Evolutionary conservation across 805 yeast species (phyloP).

Genomic region (Yamadazyma akitaensis): DNA sequence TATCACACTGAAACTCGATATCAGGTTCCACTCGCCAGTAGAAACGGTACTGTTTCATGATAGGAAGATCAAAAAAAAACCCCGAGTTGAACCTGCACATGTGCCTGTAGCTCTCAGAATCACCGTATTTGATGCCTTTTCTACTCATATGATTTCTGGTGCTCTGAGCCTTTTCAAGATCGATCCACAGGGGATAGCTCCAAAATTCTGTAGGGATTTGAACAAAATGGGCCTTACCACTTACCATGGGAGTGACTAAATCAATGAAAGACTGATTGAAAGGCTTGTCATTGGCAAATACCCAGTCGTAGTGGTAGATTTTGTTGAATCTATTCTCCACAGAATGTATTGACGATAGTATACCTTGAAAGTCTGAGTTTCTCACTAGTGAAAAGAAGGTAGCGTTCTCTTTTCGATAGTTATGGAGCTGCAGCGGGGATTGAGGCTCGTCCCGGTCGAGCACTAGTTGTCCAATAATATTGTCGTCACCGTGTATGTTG

Average conservation of each 20-base stretch:
- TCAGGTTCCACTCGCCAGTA: slow-evolving; percentile 96
- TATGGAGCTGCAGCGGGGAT: background rate
- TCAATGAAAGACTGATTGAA: slow-evolving; percentile 78
- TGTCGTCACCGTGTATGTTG: background rate
- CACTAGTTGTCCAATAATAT: background rate
- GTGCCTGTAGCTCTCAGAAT: slow-evolving; percentile 73
- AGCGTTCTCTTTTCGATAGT: slow-evolving; percentile 12
- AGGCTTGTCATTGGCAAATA: slow-evolving; percentile 83
- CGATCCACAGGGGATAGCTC: slow-evolving; percentile 87
- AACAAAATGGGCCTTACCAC: slow-evolving; percentile 79
- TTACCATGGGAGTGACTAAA: slow-evolving; percentile 61
- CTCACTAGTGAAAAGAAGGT: slow-evolving; percentile 18
- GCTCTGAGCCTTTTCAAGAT: slow-evolving; percentile 63
- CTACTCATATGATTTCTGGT: slow-evolving; percentile 56
- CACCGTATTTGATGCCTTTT: slow-evolving; percentile 67
- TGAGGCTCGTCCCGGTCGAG: background rate
- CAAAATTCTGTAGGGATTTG: slow-evolving; percentile 79
- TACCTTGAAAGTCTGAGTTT: slow-evolving; percentile 15
- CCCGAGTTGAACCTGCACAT: slow-evolving; percentile 96
- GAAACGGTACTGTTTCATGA: slow-evolving; percentile 73
- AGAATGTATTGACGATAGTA: slow-evolving; percentile 17
- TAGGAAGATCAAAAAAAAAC: slow-evolving; percentile 75
- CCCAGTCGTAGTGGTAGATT: slow-evolving; percentile 91
- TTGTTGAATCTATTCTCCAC: slow-evolving; percentile 50
- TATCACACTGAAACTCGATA: slow-evolving; percentile 73